Evolutionary conservation across 1,284 basidiomycete species (phyloP), one percentile per base, ranked within the genome.

Genomic region (Malassezia slooffiae): DNA sequence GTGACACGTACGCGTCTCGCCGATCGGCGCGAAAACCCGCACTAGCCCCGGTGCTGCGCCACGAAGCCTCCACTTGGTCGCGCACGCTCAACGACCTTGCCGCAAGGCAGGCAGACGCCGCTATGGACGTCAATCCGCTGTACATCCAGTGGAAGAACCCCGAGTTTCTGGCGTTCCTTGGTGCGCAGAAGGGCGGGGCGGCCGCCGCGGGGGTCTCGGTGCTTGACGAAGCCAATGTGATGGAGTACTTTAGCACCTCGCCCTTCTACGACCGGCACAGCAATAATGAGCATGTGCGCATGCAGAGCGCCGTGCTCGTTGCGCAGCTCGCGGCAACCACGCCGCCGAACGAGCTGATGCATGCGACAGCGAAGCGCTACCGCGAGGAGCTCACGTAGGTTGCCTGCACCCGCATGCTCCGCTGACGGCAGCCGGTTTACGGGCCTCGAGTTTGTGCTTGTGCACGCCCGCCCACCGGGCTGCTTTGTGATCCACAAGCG

Each of bases 201-300:
- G 19, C 45, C 5, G 15, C 34, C n/a, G 30, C 34, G 12, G 17
- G 44, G 6, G 2, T 30, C 16, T 23, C 50, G 13, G 29, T 41
- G 27, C 41, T 64, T 4, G 56, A 49, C 40, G 55, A 52, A 30
- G 42, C 47, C 41, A 65, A 61, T 28, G 54, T 58, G 3, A 56
- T 64, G 46, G 47, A 60, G 7, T 67, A 67, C 42, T 67, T 67
- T 36, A 55, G 56, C 26, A 58, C 50, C 20, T 62, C 60, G 13
- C 60, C 60, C 13, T 67, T 67, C 45, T 67, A 58, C 45, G 63
- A 64, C 23, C 47, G 55, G 12, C 44, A 54, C 19, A 57, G 56
- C 48, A 64, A 60, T 37, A 67, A 67, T 30, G 60, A 67, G 49
- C 55, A 62, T 50, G 61, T 67, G 23, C 58, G 63, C 9, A 67